These are phyloP conservation scores for Cystobasidium ongulense DNA, from an alignment of 768 basidiomycete species.

Conservation along the genomic window DNA sequence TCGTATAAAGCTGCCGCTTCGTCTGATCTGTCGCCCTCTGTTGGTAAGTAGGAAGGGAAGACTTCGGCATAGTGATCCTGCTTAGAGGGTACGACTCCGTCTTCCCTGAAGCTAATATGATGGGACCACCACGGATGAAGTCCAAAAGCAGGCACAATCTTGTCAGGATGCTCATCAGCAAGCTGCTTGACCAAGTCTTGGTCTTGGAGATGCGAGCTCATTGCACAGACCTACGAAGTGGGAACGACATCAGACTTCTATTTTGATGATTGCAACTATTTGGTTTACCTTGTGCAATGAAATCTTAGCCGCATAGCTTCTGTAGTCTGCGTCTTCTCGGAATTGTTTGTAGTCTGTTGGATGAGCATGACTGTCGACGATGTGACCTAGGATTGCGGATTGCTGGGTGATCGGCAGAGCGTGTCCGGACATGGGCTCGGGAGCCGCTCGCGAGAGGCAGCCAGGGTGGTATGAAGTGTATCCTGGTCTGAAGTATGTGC, in stretches of 20 bases:
- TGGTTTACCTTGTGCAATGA: not conserved
- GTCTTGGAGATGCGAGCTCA: constrained; percentile 36
- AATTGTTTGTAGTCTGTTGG: constrained; percentile 21
- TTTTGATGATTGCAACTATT: not conserved
- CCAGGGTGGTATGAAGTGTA: no score
- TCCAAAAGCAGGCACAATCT: constrained; percentile 75
- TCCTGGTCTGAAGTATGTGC: no score
- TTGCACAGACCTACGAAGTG: constrained; percentile 51
- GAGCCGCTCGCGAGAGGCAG: no score
- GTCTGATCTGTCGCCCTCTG: constrained; percentile 37
- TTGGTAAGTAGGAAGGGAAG: constrained; percentile 48
- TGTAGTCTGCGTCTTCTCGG: not conserved
- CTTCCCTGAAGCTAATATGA: constrained; percentile 53
- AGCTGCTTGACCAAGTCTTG: constrained; percentile 34
- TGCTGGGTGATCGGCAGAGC: no score
- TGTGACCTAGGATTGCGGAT: not conserved
- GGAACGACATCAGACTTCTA: constrained; percentile 34
- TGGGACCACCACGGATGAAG: constrained; percentile 93
- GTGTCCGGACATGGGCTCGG: no score
- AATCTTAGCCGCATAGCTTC: not conserved
- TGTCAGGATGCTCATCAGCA: constrained; percentile 31
- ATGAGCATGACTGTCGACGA: constrained; percentile 21
- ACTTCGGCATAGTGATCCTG: constrained; percentile 66
- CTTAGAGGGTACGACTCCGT: constrained; percentile 49
- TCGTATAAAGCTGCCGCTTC: constrained; percentile 53